These are phyloP conservation scores for Ananas comosus DNA, from an alignment of 176 grass and related monocot genomes.

Conservation along the genomic window DNA sequence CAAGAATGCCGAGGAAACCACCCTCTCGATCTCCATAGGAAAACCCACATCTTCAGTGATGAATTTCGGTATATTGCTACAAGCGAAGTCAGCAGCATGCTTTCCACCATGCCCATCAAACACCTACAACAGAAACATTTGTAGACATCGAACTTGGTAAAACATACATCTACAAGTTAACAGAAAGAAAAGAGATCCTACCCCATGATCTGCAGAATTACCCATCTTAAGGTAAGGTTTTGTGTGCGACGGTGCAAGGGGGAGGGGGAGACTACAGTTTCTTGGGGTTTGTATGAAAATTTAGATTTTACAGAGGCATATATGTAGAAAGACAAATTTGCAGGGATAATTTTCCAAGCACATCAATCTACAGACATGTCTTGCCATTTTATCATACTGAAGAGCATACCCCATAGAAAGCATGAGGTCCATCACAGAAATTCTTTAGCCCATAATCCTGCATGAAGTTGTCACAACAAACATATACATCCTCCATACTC, in stretches of 20 bases:
- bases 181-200: background rate
- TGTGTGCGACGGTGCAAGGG: too few relatives aligned
- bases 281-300: too few relatives aligned
- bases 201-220: too few relatives aligned
- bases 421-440: slow-evolving; percentile 50
- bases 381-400: background rate
- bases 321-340: background rate
- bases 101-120: slow-evolving; percentile 99
- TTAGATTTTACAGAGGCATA: background rate
- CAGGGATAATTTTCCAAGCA: background rate
- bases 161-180: background rate
- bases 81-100: slow-evolving; percentile 87
- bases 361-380: background rate
- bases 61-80: slow-evolving; percentile 71
- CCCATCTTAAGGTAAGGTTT: too few relatives aligned
- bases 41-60: slow-evolving; percentile 65
- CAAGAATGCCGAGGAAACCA: slow-evolving; percentile 73
- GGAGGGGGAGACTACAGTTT: too few relatives aligned
- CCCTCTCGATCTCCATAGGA: slow-evolving; percentile 68
- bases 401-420: slow-evolving; percentile 80
- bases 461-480: slow-evolving; percentile 68
- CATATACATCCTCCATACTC: slow-evolving; percentile 78
- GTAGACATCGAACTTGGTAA: background rate
- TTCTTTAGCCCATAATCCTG: slow-evolving; percentile 50
- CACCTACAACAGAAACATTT: slow-evolving; percentile 41